Evolutionary conservation across 192 early-diverging fungal genomes (phyloP), one percentile per base, ranked within the genome.

Genomic region (Umbelopsis sp.): DNA sequence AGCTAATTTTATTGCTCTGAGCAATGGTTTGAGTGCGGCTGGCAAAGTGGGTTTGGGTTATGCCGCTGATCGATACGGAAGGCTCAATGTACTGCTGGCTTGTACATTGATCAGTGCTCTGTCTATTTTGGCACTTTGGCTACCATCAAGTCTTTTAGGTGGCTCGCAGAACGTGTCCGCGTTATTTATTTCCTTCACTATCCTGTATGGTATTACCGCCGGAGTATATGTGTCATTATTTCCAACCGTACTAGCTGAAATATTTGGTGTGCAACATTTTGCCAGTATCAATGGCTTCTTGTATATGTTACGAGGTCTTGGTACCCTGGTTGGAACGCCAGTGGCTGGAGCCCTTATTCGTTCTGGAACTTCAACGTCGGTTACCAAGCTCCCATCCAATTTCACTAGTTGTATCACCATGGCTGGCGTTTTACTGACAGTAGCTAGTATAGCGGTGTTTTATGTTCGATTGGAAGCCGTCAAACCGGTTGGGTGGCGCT

Each of bases 241-340:
- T 13, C 84, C 84, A 1, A 82, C 81, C 1, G 68, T 83, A 1
- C 73, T 80, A 58, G 79, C 84, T 25, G 73, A 83, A 6, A 69
- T 85, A 15, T 85, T 80, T 74, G 85, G 81, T n/a, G 80, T 85
- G 12, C 74, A 84, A 20, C 74, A 80, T 4, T 78, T 84, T 21
- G 81, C 86, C 1, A 82, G 80, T 41, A 86, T 86, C 44, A 82
- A 81, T 16, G 84, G 84, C 0, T 65, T 85, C 11, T 35, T 85
- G 16, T 85, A 85, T 20, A 51, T 83, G 66, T 76, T 78, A 2
- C 75, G 76, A 48, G 80, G 81, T 66, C 41, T 69, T 16, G 84
- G 84, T 9, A 73, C 79, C 0, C 75, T 85, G 58, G 53, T 81
- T 30, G 84, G 84, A 8, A 76, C 81, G 2, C 84, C 81, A 0